phyloP scores from a whole-genome alignment of 495 filamentous ascomycete genomes.

The Pseudotulostoma volvatum region DNA sequence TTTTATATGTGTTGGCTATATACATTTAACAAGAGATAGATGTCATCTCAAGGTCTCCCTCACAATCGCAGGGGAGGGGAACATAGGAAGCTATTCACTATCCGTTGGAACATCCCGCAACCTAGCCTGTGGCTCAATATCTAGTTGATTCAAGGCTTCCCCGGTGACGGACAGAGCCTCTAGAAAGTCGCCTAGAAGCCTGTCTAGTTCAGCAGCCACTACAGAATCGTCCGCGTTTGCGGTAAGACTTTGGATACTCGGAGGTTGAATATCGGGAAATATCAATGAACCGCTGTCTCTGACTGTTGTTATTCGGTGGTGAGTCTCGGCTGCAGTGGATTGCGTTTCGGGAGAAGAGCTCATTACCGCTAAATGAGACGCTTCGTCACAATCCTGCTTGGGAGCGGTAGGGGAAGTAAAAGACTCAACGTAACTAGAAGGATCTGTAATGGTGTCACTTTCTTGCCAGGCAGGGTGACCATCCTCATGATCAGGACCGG shows the following conservation, averaged over 20 bases:
- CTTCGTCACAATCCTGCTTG: not conserved
- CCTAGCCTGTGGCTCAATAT: not conserved
- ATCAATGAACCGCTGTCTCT: not conserved
- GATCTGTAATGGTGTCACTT: not conserved
- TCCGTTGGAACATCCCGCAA: not conserved
- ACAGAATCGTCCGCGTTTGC: constrained; percentile 18
- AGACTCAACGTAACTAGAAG: not conserved
- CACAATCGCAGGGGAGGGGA: too few relatives aligned
- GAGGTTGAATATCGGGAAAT: constrained; percentile 18
- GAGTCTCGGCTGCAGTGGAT: not conserved
- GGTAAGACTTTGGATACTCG: constrained; percentile 19
- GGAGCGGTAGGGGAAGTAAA: not conserved
- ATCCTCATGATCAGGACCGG: constrained; percentile 26
- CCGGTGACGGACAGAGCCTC: constrained; percentile 21
- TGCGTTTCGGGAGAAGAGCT: not conserved
- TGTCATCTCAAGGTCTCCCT: too few relatives aligned
- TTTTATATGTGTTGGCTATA: too few relatives aligned
- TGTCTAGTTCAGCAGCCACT: constrained; percentile 22
- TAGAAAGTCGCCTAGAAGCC: constrained; percentile 24
- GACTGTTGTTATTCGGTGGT: not conserved
- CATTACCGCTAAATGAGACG: not conserved
- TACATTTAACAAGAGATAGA: too few relatives aligned
- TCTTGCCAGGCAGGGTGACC: not conserved
- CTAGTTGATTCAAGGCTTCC: constrained; percentile 11
- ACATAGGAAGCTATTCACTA: not conserved